A percentile compares a stretch with the other conserved stretches of the same genome.
These are phyloP conservation scores for Cordyceps sp. DNA, from an alignment of 2,329 filamentous ascomycete species.

Conservation along the genomic window DNA sequence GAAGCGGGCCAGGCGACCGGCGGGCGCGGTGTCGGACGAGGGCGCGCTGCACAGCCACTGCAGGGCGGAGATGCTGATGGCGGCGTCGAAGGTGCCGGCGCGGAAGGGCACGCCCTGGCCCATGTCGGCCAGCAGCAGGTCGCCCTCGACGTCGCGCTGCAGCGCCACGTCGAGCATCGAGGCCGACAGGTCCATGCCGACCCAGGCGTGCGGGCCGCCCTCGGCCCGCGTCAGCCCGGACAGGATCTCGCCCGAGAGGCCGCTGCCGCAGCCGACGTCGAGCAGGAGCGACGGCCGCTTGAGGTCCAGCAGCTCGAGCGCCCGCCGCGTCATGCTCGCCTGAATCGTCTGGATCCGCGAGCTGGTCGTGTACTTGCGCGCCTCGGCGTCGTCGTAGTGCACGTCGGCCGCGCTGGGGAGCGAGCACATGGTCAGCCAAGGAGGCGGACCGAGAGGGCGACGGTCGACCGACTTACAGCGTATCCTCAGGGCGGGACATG, in stretches of 20 bases:
- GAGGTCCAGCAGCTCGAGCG: constrained; percentile 79
- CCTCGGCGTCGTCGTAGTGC: constrained; percentile 92
- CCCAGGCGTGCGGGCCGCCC: constrained; percentile 80
- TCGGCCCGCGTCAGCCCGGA: constrained; percentile 52
- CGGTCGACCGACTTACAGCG: constrained; percentile 43
- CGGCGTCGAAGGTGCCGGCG: constrained; percentile 82
- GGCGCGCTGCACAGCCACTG: constrained; percentile 98
- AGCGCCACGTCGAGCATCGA: constrained; percentile 96
- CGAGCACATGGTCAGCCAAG: too few species aligned
- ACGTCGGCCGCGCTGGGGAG: constrained; percentile 68
- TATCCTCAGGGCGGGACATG: constrained; percentile 97
- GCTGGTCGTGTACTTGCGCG: constrained; percentile 91
- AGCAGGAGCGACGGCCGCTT: constrained; percentile 70
- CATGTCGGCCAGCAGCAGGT: constrained; percentile 86
- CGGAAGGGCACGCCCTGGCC: constrained; percentile 92
- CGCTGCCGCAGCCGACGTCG: constrained; percentile 91
- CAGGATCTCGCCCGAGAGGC: constrained; percentile 85
- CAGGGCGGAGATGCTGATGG: constrained; percentile 88
- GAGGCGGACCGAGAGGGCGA: too few species aligned
- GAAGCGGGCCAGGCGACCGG: constrained; percentile 65
- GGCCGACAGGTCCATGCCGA: constrained; percentile 91
- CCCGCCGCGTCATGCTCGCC: constrained; percentile 82
- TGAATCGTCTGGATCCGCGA: constrained; percentile 94
- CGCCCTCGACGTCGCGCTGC: constrained; percentile 81
- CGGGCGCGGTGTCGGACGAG: constrained; percentile 64